Evolutionary conservation across 371 early-diverging fungal genomes (phyloP).

Genomic region (Mortierella sp.): DNA sequence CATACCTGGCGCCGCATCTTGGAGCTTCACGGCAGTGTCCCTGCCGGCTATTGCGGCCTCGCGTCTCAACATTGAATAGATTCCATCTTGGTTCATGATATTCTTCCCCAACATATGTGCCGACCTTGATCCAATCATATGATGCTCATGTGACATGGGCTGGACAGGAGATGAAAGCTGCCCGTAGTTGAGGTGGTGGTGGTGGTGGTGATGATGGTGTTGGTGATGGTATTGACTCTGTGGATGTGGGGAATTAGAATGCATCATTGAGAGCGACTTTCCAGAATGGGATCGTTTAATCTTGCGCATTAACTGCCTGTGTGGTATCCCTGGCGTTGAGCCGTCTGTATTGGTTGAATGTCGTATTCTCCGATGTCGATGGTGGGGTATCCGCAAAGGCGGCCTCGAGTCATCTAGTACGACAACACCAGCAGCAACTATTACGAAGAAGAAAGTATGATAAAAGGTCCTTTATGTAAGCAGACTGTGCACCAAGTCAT

Average conservation of each 20-base stretch:
- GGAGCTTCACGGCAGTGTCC: slow-evolving; percentile 13
- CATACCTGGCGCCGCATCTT: too few relatives aligned
- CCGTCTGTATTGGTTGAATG: slow-evolving; percentile 29
- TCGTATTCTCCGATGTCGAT: slow-evolving; percentile 14
- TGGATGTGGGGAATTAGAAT: slow-evolving; percentile 27
- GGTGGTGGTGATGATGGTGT: too few relatives aligned
- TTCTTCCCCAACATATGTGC: slow-evolving; percentile 15
- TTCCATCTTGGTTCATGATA: slow-evolving; percentile 2
- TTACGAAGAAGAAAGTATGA: not conserved
- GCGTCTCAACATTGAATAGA: slow-evolving; percentile 18
- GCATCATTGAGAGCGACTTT: slow-evolving; percentile 24
- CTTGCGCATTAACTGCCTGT: slow-evolving; percentile 37
- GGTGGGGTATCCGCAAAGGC: slow-evolving; percentile 16
- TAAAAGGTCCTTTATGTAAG: not conserved
- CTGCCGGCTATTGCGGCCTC: slow-evolving; percentile 22
- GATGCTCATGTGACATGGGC: too few relatives aligned
- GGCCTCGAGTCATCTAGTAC: slow-evolving; percentile 37
- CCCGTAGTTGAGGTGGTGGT: too few relatives aligned
- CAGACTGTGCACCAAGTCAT: not conserved
- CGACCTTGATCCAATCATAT: not conserved
- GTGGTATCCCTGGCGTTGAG: slow-evolving; percentile 1
- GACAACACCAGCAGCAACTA: slow-evolving; percentile 50
- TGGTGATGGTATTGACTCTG: slow-evolving; percentile 9
- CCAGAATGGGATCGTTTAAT: slow-evolving; percentile 48
- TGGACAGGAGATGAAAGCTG: too few relatives aligned